Evolutionary conservation across 352 stramenopile genomes (phyloP), one percentile per base, ranked within the genome.

Genomic region (Phytophthora colocasiae): DNA sequence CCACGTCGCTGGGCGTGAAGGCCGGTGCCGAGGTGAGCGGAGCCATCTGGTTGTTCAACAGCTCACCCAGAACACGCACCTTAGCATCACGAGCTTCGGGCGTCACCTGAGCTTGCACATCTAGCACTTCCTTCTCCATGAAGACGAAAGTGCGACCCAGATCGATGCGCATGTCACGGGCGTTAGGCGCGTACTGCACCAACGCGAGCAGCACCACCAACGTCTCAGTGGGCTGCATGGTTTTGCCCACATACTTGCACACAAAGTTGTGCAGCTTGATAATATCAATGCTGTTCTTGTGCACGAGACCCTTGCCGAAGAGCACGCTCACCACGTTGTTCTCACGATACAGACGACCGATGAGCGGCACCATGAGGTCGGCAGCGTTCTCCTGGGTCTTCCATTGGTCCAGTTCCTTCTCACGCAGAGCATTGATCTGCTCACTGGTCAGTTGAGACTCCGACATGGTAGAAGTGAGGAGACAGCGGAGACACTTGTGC

Each of bases 221-320:
- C 63, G 87, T 92, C 64, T 93, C 86, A 24, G 66, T 78, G n/a
- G 86, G 78, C 26, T 79, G 73, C 74, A 96, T 90, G 56, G 69
- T 58, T 70, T 91, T 90, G 63, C 86, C 85, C 54, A 94, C 81
- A 71, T 96, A 92, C 75, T 93, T 91, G 77, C 83, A 92, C 17
- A 93, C 87, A 51, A 83, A 96, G 58, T 80, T 83, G 75, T 96
- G 87, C 48, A 86, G 71, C 67, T 90, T 89, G 58, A 94, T 91
- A 71, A 93, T 70, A 29, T 96, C 87, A 47, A 93, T 89, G 65
- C 80, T 89, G 76, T 91, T 92, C 66, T 93, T 92, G 77, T 94
- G 87, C 40, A 93, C 85, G 58, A 92, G 80, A 1, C 84, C 84
- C 59, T 93, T 93, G 80, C 80, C 83, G 58, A 94, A 96, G 47